Conservation (phyloP, 768 basidiomycete species). For the Chalciporus pseudorubinellus region DNA sequence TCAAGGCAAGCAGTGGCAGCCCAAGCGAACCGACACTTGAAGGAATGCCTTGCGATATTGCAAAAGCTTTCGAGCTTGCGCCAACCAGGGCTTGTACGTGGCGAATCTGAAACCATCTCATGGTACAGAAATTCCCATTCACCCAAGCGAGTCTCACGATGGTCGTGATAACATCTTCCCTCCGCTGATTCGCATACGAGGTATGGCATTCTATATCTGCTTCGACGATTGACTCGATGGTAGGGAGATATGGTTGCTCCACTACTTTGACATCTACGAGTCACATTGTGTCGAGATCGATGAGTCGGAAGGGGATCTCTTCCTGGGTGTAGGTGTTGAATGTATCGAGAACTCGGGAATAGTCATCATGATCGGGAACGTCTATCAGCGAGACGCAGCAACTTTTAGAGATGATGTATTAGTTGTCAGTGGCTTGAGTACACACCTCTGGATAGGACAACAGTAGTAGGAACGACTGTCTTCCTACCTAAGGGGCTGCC, state of each 20-base stretch:
- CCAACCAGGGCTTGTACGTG: conserved; percentile 9
- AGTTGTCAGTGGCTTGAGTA: neutral
- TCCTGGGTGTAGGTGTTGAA: conserved; percentile 11
- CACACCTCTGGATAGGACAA: neutral
- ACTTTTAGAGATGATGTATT: neutral
- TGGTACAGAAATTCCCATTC: neutral
- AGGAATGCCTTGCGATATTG: conserved; percentile 7
- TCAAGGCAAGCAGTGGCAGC: conserved; percentile 17
- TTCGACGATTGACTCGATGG: conserved; percentile 18
- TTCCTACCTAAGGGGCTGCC: no score
- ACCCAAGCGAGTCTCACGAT: conserved; percentile 15
- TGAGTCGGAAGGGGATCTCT: conserved; percentile 15
- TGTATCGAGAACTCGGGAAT: conserved; percentile 12
- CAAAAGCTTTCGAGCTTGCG: conserved; percentile 13
- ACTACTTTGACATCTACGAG: conserved; percentile 9
- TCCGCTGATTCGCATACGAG: conserved; percentile 22
- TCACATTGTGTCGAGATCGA: conserved; percentile 15
- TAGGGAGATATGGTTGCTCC: conserved; percentile 1
- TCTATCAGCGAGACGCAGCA: neutral
- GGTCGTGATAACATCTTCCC: conserved; percentile 19
- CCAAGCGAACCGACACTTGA: conserved; percentile 22
- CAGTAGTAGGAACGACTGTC: no score
- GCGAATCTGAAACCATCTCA: conserved; percentile 4
- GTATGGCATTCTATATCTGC: conserved; percentile 20
- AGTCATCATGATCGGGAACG: conserved; percentile 8